Evolutionary conservation across 1,139 yeast genomes (phyloP).

Genomic region (Arxiozyma slooffiae): DNA sequence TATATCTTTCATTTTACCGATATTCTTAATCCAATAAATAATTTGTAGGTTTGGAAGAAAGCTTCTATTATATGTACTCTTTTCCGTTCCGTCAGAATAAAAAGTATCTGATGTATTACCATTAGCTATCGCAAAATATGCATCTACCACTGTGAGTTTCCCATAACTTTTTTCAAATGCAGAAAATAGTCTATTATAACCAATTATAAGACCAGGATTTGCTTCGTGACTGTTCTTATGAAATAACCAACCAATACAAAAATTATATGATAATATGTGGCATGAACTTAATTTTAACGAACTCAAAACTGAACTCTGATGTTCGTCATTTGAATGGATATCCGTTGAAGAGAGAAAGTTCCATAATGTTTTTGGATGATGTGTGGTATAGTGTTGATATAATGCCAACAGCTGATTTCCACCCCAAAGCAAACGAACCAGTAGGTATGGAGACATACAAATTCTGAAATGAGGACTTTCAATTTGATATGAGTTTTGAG

Average conservation of each 20-base stretch:
- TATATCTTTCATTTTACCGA: slow-evolving; percentile 32
- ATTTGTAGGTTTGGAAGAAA: slow-evolving; percentile 60
- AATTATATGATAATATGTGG: slow-evolving; percentile 52
- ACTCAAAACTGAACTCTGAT: slow-evolving; percentile 6
- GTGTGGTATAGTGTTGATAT: slow-evolving; percentile 14
- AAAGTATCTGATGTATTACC: slow-evolving; percentile 46
- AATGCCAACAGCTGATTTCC: slow-evolving; percentile 14
- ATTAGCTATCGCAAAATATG: slow-evolving; percentile 57
- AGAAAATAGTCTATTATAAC: slow-evolving; percentile 62
- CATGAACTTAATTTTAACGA: slow-evolving; percentile 33
- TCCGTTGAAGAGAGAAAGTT: slow-evolving; percentile 3
- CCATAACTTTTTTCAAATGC: slow-evolving; percentile 54
- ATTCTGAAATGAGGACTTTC: slow-evolving; percentile 51
- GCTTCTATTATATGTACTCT: slow-evolving; percentile 46
- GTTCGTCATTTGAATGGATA: not conserved
- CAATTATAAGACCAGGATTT: slow-evolving; percentile 58
- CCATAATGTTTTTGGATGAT: slow-evolving; percentile 12
- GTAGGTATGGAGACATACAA: slow-evolving; percentile 44
- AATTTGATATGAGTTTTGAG: slow-evolving; percentile 42
- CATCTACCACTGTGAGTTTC: slow-evolving; percentile 53
- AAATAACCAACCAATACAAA: slow-evolving; percentile 72
- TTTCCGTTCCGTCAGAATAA: slow-evolving; percentile 41
- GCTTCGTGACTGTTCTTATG: slow-evolving; percentile 31
- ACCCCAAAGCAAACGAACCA: slow-evolving; percentile 36
- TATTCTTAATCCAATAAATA: slow-evolving; percentile 38